phyloP scores from a whole-genome alignment of 2,329 filamentous ascomycete species.

The Microascus cirrosus region DNA sequence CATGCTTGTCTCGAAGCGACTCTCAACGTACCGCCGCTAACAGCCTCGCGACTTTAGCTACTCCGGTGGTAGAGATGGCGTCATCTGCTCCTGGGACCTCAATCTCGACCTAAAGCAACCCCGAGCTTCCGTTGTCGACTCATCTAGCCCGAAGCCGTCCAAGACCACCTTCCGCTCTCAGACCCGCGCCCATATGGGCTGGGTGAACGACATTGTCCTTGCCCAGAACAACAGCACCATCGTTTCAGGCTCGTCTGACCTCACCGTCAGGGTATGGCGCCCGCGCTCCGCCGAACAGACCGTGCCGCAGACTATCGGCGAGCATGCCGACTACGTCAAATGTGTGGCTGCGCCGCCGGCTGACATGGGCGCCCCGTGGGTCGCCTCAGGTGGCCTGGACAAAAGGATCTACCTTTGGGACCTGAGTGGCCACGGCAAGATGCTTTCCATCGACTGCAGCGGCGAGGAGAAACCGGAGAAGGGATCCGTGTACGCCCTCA shows the following conservation, averaged over 20 bases:
- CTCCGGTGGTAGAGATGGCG: slow-evolving; percentile 88
- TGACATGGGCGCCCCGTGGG: slow-evolving; percentile 61
- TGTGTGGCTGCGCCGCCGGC: slow-evolving; percentile 66
- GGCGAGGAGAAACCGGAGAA: slow-evolving; percentile 81
- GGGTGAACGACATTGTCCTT: slow-evolving; percentile 87
- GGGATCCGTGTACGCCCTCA: slow-evolving; percentile 88
- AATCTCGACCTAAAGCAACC: slow-evolving; percentile 50
- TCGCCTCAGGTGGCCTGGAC: slow-evolving; percentile 88
- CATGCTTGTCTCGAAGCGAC: background rate
- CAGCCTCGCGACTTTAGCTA: slow-evolving; percentile 47
- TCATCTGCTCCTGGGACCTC: slow-evolving; percentile 92
- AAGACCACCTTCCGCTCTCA: slow-evolving; percentile 49
- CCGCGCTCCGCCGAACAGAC: slow-evolving; percentile 50
- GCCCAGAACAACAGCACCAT: slow-evolving; percentile 68
- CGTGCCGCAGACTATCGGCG: slow-evolving; percentile 60
- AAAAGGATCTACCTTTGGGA: slow-evolving; percentile 92
- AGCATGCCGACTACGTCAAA: slow-evolving; percentile 95
- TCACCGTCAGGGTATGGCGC: slow-evolving; percentile 87
- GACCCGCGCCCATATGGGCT: slow-evolving; percentile 75
- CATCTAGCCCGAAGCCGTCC: slow-evolving; percentile 20
- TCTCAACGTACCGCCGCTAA: slow-evolving; percentile 9
- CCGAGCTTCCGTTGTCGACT: slow-evolving; percentile 12
- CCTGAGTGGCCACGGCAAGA: slow-evolving; percentile 75
- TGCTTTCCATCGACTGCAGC: slow-evolving; percentile 72
- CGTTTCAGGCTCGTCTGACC: slow-evolving; percentile 86